phyloP scores from a whole-genome alignment of 2,329 filamentous ascomycete species.

The Mycogone perniciosa region DNA sequence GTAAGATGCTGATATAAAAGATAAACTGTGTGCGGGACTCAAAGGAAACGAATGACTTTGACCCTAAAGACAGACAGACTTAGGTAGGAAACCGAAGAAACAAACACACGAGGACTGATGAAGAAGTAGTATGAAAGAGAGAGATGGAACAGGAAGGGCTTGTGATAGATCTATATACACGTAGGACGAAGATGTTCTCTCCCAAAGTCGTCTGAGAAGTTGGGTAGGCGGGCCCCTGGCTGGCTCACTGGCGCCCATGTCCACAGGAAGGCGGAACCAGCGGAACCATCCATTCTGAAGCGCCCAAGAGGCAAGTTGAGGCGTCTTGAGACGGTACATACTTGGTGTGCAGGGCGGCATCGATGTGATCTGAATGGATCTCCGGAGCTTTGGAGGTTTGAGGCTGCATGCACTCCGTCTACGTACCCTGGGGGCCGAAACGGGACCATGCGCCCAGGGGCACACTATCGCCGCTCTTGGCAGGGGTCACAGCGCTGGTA shows the following conservation, averaged over 20 bases:
- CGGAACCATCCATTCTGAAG: background rate
- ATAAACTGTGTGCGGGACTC: slow-evolving; percentile 26
- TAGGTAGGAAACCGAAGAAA: background rate
- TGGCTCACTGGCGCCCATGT: background rate
- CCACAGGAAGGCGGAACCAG: slow-evolving; percentile 6
- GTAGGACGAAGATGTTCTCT: too few species aligned
- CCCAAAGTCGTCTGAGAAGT: slow-evolving; percentile 6
- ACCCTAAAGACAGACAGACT: slow-evolving; percentile 24
- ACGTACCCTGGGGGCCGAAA: slow-evolving; percentile 1
- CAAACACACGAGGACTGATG: slow-evolving; percentile 9
- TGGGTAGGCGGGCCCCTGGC: slow-evolving; percentile 1
- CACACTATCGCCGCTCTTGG: slow-evolving; percentile 10
- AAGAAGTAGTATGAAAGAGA: background rate
- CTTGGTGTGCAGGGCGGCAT: too few species aligned
- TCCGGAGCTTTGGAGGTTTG: too few species aligned
- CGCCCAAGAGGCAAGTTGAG: too few species aligned
- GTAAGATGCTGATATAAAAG: slow-evolving; percentile 20
- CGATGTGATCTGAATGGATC: too few species aligned
- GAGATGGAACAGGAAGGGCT: background rate
- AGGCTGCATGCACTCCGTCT: too few species aligned
- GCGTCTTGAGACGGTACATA: too few species aligned
- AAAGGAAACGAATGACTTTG: slow-evolving; percentile 56
- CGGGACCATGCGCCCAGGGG: slow-evolving; percentile 4
- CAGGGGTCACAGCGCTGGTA: slow-evolving; percentile 3
- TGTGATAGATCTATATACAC: slow-evolving; percentile 24